Base-by-base conservation (phyloP, 2,329 filamentous ascomycete genomes). In the Thelonectria rubi region DNA sequence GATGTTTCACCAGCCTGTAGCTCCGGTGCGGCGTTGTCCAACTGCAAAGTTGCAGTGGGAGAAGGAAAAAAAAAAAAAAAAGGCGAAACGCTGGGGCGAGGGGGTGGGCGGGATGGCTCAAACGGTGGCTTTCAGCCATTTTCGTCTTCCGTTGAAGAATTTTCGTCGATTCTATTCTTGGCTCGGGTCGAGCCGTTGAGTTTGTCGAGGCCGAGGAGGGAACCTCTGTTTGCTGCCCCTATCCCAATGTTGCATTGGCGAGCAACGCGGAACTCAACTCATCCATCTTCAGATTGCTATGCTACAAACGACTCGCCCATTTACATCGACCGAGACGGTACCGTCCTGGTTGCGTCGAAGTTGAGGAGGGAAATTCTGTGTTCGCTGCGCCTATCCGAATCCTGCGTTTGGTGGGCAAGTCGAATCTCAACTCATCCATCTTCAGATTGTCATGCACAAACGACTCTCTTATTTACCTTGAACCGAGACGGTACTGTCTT, bases 1-100 rank as follows among this genome's bases (percentile, higher is more conserved):
- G 47, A 26, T 42, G 58, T 60, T 55, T 60, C 52, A 60, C 53
- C 17, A 60, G 34, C 11, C 32, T 47, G 14, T 53, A 43, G 32
- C 32, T 42, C 26, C n/a, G 21, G 58, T 43, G 21, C 39, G 5
- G 26, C 40, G 24, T 21, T 45, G 17, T 34, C 32, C 11, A 34
- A 34, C 5, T 14, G 15, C 32, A 43, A n/a, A 46, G 20, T 42
- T 37, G 7, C 32, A 37, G 39, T 21, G 42, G 15, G 12, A 37
- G 24, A 30, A 39, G 34, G 15, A 32, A 20, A 30, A 24, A n/a
- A 34, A 32, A 32, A 18, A 47, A 32, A 30, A 24, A 21, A 10
- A 11, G 20, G 24, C n/a, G 45, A 49, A 43, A 49, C 42, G 9
- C 20, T 54, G 11, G 46, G 26, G 40, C 21, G 11, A 12, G 24